These are phyloP conservation scores for Pythium chondricola DNA, from an alignment of 352 stramenopile genomes.

Conservation along the genomic window DNA sequence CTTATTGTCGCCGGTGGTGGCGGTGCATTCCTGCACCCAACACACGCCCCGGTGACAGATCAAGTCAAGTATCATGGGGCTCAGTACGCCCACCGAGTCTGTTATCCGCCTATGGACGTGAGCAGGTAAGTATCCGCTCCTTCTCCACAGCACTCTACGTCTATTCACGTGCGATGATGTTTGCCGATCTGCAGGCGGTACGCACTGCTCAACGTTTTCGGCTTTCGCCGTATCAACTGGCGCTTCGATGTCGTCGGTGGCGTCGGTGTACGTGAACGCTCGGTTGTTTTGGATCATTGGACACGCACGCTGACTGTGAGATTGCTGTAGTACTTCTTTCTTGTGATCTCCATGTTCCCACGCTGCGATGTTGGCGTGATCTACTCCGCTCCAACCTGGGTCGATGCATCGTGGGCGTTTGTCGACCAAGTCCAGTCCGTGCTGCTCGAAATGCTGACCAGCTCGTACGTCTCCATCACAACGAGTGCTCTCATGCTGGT, in stretches of 20 bases:
- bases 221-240: conserved; percentile 92
- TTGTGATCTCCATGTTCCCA: conserved; percentile 91
- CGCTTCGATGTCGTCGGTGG: conserved; percentile 89
- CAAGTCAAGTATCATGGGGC: conserved; percentile 56
- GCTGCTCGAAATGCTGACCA: conserved; percentile 64
- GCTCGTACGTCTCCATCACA: conserved; percentile 68
- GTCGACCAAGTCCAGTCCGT: conserved; percentile 42
- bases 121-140: conserved; percentile 34
- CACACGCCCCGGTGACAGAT: conserved; percentile 59
- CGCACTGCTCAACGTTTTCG: conserved; percentile 76
- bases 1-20: conserved; percentile 88
- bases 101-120: conserved; percentile 79
- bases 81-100: conserved; percentile 68
- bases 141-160: neutral
- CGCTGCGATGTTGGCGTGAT: conserved; percentile 79
- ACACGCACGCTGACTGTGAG: neutral
- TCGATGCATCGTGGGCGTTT: conserved; percentile 36
- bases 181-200: conserved; percentile 47
- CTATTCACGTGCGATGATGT: neutral
- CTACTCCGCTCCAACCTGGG: conserved; percentile 48
- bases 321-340: conserved; percentile 71
- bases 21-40: conserved; percentile 87
- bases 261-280: conserved; percentile 50
- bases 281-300: too few relatives aligned
- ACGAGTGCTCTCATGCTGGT: conserved; percentile 53